Base-by-base conservation (phyloP, 2,329 filamentous ascomycete genomes). In the Nothopassalora personata region DNA sequence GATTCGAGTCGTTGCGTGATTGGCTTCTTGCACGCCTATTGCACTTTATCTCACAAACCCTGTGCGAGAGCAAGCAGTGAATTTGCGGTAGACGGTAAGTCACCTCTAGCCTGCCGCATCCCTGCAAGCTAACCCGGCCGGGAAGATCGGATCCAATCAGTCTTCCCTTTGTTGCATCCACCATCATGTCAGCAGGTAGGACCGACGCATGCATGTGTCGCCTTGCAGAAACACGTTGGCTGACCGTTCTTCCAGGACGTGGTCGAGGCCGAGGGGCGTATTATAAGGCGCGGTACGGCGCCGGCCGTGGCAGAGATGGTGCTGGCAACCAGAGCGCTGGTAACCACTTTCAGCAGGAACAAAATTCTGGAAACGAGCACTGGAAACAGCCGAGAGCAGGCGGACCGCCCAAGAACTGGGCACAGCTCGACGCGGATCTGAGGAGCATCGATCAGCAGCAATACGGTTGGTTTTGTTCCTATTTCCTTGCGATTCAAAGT, bases 361-460 rank as follows among this genome's bases (percentile, higher is more conserved):
- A 23, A n/a, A 18, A 15, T 15, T 18, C 39, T 7, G 39, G 39
- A 18, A 43, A 43, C n/a, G 39, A 43, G 39, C n/a, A 43, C 13
- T 27, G 30, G 11, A 43, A 52, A 15, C 54, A 60, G 53, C 30
- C 56, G 54, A 45, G 28, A 59, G 33, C 51, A 30, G 15, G 30
- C n/a, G 54, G 46, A 13, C 54, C 39, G 30, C 11, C 53, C n/a
- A 58, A 53, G 36, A 18, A 54, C 34, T 71, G 68, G 68, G 49
- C 62, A n/a, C 59, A 63, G 34, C 49, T 71, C 43, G 57, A 65
- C 28, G 51, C 45, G 19, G 64, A 67, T 45, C 54, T 71, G 55
- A 62, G 49, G 56, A 60, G 57, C 57, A 67, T 70, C 15, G 68
- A 72, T 54, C 66, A 67, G 11, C 67, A 68, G 57, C 66, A 67